Conservation (phyloP, 1,284 basidiomycete species). For the Mycosarcoma maydis region DNA sequence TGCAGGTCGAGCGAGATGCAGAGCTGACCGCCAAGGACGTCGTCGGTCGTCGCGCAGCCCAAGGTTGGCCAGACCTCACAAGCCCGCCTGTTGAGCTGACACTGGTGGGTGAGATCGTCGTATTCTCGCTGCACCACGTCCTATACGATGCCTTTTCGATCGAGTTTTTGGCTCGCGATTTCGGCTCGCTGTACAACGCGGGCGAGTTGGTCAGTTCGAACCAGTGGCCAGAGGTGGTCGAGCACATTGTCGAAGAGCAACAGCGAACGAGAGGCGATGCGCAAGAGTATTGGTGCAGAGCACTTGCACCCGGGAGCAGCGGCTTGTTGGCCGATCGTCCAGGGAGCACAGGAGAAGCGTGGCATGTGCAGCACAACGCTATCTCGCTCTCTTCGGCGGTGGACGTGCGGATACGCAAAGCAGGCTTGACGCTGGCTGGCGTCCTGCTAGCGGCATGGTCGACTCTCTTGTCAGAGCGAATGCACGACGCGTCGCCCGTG, state of each 20-base stretch:
- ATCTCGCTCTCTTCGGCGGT: slow-evolving; percentile 2
- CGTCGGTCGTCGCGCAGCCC: slow-evolving; percentile 8
- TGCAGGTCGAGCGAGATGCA: slow-evolving; percentile 1
- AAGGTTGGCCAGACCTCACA: slow-evolving; percentile 26
- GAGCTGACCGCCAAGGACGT: slow-evolving; percentile 8
- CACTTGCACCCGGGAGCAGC: slow-evolving; percentile 4
- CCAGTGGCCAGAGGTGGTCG: slow-evolving; percentile 30
- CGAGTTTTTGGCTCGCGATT: slow-evolving; percentile 53
- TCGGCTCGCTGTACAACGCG: slow-evolving; percentile 36
- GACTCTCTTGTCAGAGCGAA: slow-evolving; percentile 14
- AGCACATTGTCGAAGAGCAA: slow-evolving; percentile 13
- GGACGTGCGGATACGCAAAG: slow-evolving; percentile 22
- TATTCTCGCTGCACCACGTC: slow-evolving; percentile 60
- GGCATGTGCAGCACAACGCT: slow-evolving; percentile 11
- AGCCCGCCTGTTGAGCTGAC: slow-evolving; percentile 33
- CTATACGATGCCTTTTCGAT: slow-evolving; percentile 63
- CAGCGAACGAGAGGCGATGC: slow-evolving; percentile 6
- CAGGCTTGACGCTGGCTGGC: slow-evolving; percentile 25
- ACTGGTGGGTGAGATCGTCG: slow-evolving; percentile 31
- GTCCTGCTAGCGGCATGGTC: slow-evolving; percentile 54
- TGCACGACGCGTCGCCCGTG: slow-evolving; percentile 11
- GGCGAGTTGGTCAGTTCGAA: slow-evolving; percentile 8
- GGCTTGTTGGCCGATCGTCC: slow-evolving; percentile 9
- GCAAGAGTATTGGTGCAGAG: slow-evolving; percentile 25
- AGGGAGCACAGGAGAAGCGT: not conserved